Percentiles rank a stretch among this genome's conserved stretches.
phyloP scores from a whole-genome alignment of 1,284 basidiomycete genomes.

The Sphagnurus paluster region DNA sequence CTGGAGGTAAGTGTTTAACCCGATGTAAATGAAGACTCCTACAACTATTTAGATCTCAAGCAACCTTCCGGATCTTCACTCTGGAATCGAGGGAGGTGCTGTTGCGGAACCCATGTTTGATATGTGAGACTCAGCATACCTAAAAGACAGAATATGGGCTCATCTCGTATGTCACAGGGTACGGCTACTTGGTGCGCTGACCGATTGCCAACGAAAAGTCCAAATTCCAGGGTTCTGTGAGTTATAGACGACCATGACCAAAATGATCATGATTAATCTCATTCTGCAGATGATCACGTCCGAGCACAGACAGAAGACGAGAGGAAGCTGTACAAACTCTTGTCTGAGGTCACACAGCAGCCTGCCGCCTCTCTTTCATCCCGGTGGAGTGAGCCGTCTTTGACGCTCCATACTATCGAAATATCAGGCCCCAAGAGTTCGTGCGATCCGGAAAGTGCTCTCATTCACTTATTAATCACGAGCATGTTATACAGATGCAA shows the following conservation, averaged over 20 bases:
- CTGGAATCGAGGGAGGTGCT: constrained; percentile 91
- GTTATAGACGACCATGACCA: too few relatives aligned
- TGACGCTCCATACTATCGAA: constrained; percentile 72
- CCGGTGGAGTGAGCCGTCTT: constrained; percentile 78
- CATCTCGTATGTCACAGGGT: constrained; percentile 53
- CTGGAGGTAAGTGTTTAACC: constrained; percentile 54
- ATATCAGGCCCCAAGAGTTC: constrained; percentile 76
- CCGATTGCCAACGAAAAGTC: constrained; percentile 58
- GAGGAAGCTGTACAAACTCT: constrained; percentile 61
- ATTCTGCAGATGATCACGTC: constrained; percentile 68
- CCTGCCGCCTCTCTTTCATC: constrained; percentile 68
- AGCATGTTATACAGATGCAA: constrained; percentile 57
- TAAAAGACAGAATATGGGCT: constrained; percentile 2
- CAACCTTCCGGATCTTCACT: constrained; percentile 77
- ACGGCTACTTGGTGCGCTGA: constrained; percentile 74
- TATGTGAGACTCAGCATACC: constrained; percentile 54
- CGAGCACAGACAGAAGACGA: constrained; percentile 69
- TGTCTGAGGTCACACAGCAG: constrained; percentile 68
- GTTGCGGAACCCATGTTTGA: constrained; percentile 90
- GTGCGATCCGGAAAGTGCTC: too few relatives aligned
- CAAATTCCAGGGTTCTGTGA: constrained; percentile 85
- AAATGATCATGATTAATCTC: constrained; percentile 3
- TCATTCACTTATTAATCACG: too few relatives aligned
- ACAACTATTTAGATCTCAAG: constrained; percentile 54
- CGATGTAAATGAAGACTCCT: not conserved